Evolutionary conservation across 2,329 filamentous ascomycete genomes (phyloP).

Genomic region (Lachnellula hyalina): DNA sequence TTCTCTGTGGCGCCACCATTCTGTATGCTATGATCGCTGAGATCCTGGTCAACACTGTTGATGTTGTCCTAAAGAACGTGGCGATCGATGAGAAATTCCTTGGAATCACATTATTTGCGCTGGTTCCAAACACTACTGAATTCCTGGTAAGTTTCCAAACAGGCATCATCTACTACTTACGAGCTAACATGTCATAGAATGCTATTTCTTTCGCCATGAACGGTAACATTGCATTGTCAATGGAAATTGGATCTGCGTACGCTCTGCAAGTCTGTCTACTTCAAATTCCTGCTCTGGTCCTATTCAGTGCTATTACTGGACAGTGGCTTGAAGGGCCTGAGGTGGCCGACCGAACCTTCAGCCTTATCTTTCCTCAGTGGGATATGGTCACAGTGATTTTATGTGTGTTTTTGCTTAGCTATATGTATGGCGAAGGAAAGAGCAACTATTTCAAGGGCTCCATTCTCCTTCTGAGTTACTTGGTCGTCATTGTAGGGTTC

Average conservation of each 20-base stretch:
- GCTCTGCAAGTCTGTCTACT: constrained; percentile 92
- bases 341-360: constrained; percentile 63
- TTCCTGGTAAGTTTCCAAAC: constrained; percentile 64
- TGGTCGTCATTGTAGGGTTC: constrained; percentile 88
- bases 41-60: constrained; percentile 93
- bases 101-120: constrained; percentile 90
- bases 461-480: constrained; percentile 85
- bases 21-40: constrained; percentile 97
- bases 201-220: constrained; percentile 99
- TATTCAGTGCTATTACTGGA: constrained; percentile 78
- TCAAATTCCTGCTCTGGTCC: constrained; percentile 86
- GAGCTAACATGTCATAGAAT: constrained; percentile 48
- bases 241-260: constrained; percentile 98
- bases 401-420: constrained; percentile 91
- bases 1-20: constrained; percentile 81
- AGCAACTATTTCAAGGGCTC: constrained; percentile 99
- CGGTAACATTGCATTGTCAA: constrained; percentile 94
- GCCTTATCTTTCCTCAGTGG: constrained; percentile 95
- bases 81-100: constrained; percentile 96
- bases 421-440: constrained; percentile 98
- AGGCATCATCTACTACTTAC: background rate
- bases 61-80: constrained; percentile 86
- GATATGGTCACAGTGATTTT: constrained; percentile 97
- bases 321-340: constrained; percentile 48
- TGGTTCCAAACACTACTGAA: constrained; percentile 97